A percentile compares a stretch with the other conserved stretches of the same genome.
Evolutionary conservation across 2,329 filamentous ascomycete genomes (phyloP).

Genomic region (Epichloe sibirici): DNA sequence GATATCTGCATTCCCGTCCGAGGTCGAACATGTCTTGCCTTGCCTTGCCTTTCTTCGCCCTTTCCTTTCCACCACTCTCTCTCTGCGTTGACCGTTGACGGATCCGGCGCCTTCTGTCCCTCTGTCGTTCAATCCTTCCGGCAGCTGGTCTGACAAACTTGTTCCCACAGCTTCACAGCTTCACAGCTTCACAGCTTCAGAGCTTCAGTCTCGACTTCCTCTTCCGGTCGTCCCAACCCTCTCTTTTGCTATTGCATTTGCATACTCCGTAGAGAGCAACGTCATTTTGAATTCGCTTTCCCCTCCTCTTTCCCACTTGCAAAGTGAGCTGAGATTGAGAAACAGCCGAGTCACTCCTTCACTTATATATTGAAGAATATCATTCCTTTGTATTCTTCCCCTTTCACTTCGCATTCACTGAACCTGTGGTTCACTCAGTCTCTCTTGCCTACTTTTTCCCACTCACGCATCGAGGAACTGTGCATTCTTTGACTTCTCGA

Average conservation of each 20-base stretch:
- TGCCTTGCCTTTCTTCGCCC: not conserved
- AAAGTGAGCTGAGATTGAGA: not conserved
- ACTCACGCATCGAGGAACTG: not conserved
- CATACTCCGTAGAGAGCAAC: slow-evolving; percentile 2
- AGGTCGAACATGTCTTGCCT: slow-evolving; percentile 1
- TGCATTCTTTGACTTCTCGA: not conserved
- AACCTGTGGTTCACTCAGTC: not conserved
- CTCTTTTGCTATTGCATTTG: slow-evolving; percentile 6
- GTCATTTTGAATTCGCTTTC: slow-evolving; percentile 8
- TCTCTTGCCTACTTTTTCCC: not conserved
- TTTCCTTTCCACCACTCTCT: not conserved
- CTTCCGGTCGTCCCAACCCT: not conserved
- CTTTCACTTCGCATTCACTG: not conserved
- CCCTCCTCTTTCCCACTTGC: slow-evolving; percentile 1
- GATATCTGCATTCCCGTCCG: slow-evolving; percentile 9
- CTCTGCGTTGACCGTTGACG: not conserved
- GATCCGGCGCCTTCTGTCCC: slow-evolving; percentile 1
- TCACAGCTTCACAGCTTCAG: slow-evolving; percentile 1
- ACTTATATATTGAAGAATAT: not conserved
- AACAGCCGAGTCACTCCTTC: not conserved
- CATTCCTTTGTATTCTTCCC: not conserved
- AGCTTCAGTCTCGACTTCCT: slow-evolving; percentile 1
- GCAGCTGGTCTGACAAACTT: slow-evolving; percentile 15
- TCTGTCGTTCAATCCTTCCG: slow-evolving; percentile 22
- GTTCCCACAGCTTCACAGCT: slow-evolving; percentile 1